Percentiles rank a stretch among this genome's conserved stretches.
Conservation (phyloP, 306 rosid genomes). For the Crotalaria pallida region DNA sequence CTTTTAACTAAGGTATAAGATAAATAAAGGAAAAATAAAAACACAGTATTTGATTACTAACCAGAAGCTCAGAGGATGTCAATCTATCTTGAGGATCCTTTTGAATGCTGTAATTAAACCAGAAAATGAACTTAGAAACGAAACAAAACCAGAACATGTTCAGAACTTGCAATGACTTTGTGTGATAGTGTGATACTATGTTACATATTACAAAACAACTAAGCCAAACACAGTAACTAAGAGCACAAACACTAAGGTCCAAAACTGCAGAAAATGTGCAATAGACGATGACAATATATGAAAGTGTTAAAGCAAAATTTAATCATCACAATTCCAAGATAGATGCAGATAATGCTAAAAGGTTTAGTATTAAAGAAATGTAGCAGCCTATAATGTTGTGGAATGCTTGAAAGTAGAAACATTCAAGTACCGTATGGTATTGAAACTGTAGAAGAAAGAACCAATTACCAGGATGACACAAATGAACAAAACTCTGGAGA, state of each 20-base stretch:
- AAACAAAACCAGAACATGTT: not conserved
- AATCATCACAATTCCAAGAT: not conserved
- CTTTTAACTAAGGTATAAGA: not conserved
- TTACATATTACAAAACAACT: not conserved
- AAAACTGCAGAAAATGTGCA: not conserved
- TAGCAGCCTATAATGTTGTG: not conserved
- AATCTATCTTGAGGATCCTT: conserved; percentile 69
- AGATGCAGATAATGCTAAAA: not conserved
- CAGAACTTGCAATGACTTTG: not conserved
- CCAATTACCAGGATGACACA: conserved; percentile 77
- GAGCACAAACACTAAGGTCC: not conserved
- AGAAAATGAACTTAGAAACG: conserved; percentile 19
- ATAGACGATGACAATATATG: not conserved
- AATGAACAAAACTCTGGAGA: conserved; percentile 95
- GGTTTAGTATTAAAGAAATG: not conserved
- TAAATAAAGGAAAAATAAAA: not conserved
- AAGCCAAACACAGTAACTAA: not conserved
- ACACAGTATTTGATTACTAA: conserved; percentile 41
- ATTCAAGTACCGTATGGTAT: not conserved
- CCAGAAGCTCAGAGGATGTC: conserved; percentile 90
- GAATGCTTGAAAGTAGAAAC: conserved; percentile 14
- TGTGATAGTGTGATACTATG: too few relatives aligned
- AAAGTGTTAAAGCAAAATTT: not conserved
- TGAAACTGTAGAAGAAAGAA: conserved; percentile 1
- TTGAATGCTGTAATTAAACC: conserved; percentile 69